Evolutionary conservation across 2,329 filamentous ascomycete species (phyloP).

Genomic region (Lomentospora prolificans): DNA sequence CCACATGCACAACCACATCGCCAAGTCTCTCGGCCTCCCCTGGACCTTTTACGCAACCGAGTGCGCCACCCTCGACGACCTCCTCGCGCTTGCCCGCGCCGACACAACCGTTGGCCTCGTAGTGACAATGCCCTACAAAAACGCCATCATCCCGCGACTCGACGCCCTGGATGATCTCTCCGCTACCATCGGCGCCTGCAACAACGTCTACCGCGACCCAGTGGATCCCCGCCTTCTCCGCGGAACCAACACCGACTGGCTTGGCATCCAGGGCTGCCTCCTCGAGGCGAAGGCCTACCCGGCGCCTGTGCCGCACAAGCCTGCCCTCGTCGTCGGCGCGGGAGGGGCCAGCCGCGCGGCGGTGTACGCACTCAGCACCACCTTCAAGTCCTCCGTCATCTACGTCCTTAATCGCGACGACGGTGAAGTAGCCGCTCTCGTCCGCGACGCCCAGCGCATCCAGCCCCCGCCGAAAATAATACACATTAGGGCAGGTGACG

Average conservation of each 20-base stretch:
- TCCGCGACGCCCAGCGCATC: slow-evolving; percentile 16
- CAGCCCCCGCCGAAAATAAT: slow-evolving; percentile 16
- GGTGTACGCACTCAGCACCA: slow-evolving; percentile 22
- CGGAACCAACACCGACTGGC: slow-evolving; percentile 34
- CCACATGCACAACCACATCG: slow-evolving; percentile 29
- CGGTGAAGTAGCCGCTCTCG: slow-evolving; percentile 18
- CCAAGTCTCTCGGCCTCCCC: slow-evolving; percentile 20
- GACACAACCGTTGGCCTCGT: slow-evolving; percentile 18
- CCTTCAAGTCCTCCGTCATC: slow-evolving; percentile 19
- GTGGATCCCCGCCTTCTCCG: slow-evolving; percentile 14
- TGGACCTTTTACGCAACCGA: slow-evolving; percentile 21
- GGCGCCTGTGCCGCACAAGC: slow-evolving; percentile 10
- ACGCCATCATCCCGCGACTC: slow-evolving; percentile 22
- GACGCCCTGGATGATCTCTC: slow-evolving; percentile 26
- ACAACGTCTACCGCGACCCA: slow-evolving; percentile 20
- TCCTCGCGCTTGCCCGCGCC: slow-evolving; percentile 19
- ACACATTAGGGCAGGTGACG: slow-evolving; percentile 19
- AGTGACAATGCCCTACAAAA: slow-evolving; percentile 31
- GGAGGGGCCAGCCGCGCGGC: slow-evolving; percentile 31
- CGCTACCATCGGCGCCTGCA: slow-evolving; percentile 26
- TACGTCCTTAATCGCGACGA: slow-evolving; percentile 27
- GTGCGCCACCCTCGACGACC: slow-evolving; percentile 22
- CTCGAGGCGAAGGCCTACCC: slow-evolving; percentile 9
- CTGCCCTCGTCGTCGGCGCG: slow-evolving; percentile 28
- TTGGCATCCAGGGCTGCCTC: slow-evolving; percentile 27